These are phyloP conservation scores for Elaeis oleifera DNA, from an alignment of 202 grass and related monocot species.

Conservation along the genomic window DNA sequence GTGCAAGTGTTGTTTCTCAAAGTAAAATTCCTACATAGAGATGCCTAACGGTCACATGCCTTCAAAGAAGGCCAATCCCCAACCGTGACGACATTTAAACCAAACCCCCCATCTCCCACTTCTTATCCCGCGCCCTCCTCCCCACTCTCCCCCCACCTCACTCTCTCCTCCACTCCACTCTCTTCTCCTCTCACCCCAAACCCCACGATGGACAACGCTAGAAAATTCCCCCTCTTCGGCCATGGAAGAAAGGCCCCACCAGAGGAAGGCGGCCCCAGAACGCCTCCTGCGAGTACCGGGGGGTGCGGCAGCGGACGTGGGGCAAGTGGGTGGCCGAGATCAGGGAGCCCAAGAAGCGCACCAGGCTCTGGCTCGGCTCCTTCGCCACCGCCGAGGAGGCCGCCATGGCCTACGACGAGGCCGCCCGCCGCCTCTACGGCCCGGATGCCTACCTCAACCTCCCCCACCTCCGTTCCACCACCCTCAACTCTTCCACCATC, in stretches of 20 bases:
- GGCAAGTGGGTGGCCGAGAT: conserved; percentile 99
- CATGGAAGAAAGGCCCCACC: conserved; percentile 94
- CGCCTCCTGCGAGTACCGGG: conserved; percentile 92
- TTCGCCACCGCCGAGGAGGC: conserved; percentile 95
- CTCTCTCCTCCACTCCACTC: conserved; percentile 27
- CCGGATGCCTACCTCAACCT: conserved; percentile 94
- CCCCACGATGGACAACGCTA: conserved; percentile 41
- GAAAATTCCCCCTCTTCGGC: conserved; percentile 33
- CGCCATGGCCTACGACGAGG: conserved; percentile 93
- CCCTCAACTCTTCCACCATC: conserved; percentile 1
- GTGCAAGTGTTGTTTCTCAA: too few relatives aligned
- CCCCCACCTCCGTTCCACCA: conserved; percentile 67
- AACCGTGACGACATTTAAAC: conserved; percentile 73
- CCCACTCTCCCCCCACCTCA: background rate
- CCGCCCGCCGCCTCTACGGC: conserved; percentile 86
- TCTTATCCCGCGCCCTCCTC: conserved; percentile 35
- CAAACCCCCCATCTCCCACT: conserved; percentile 15
- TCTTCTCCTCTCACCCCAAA: background rate
- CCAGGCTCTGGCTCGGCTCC: conserved; percentile 89
- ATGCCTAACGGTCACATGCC: conserved; percentile 55
- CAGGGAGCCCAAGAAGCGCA: conserved; percentile 89
- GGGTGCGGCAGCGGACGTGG: conserved; percentile 92
- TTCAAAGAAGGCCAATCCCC: conserved; percentile 22
- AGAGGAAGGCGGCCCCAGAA: conserved; percentile 90
- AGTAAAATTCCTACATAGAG: conserved; percentile 16